Conservation (phyloP, 495 filamentous ascomycete genomes). For the Trichoderma orchidacearum region DNA sequence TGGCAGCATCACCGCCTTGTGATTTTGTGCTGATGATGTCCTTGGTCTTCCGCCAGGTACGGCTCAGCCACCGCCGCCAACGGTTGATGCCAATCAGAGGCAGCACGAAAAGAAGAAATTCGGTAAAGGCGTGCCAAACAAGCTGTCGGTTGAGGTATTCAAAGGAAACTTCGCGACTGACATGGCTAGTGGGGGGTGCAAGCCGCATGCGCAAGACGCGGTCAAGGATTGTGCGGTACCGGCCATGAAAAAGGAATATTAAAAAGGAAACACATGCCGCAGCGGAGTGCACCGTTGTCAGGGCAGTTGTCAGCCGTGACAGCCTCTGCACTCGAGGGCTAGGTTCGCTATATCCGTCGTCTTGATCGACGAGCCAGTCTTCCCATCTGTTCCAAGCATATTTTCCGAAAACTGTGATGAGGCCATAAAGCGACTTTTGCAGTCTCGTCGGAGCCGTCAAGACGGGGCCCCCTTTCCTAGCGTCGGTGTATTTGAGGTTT, state of each 20-base stretch:
- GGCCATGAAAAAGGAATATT: constrained; percentile 77
- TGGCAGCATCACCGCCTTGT: constrained; percentile 35
- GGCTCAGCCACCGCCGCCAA: constrained; percentile 80
- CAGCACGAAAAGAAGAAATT: constrained; percentile 91
- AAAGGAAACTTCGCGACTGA: constrained; percentile 83
- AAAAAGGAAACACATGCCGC: constrained; percentile 76
- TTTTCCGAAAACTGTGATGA: constrained; percentile 73
- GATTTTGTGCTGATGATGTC: constrained; percentile 36
- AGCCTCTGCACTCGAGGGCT: constrained; percentile 39
- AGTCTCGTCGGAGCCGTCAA: constrained; percentile 47
- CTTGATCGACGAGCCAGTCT: constrained; percentile 62
- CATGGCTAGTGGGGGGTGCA: constrained; percentile 65
- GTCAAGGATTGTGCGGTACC: constrained; percentile 84
- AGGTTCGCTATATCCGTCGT: constrained; percentile 52
- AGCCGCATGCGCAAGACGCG: constrained; percentile 76
- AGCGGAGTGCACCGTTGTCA: constrained; percentile 61
- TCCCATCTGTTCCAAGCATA: constrained; percentile 90
- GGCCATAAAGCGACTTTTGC: constrained; percentile 76
- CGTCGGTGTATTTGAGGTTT: constrained; percentile 80
- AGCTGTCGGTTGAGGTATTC: constrained; percentile 96
- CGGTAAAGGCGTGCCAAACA: constrained; percentile 98
- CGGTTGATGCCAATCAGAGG: constrained; percentile 85
- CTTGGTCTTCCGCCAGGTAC: constrained; percentile 68
- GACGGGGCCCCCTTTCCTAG: constrained; percentile 48
- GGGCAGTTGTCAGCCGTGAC: constrained; percentile 50